Conservation (phyloP, 2,329 filamentous ascomycete species). For the Scytalidium sp. region DNA sequence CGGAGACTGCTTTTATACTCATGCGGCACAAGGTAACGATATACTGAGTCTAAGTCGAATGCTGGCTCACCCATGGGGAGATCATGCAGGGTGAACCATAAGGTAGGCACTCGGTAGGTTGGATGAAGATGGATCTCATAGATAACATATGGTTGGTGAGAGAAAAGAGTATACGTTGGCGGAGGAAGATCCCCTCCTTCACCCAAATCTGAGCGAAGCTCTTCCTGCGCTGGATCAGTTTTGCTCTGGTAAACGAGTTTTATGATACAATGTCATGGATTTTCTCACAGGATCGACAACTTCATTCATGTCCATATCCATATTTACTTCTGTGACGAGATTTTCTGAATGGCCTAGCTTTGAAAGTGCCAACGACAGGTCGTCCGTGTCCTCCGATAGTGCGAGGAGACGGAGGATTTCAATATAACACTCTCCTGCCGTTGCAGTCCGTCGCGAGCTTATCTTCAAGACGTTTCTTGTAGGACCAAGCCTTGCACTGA, state of each 20-base stretch:
- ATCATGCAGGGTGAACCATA: constrained; percentile 70
- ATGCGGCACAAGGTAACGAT: constrained; percentile 66
- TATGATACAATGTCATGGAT: neutral
- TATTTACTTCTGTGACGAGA: constrained; percentile 7
- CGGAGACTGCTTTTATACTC: constrained; percentile 61
- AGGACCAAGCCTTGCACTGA: constrained; percentile 54
- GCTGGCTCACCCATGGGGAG: constrained; percentile 52
- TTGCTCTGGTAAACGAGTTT: too few relatives aligned
- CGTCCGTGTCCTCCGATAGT: constrained; percentile 22
- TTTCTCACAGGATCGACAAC: constrained; percentile 25
- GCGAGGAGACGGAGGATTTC: constrained; percentile 26
- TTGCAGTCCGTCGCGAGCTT: constrained; percentile 36
- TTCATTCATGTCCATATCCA: constrained; percentile 24
- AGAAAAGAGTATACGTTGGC: constrained; percentile 20
- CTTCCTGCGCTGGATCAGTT: constrained; percentile 16
- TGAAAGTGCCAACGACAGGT: constrained; percentile 21
- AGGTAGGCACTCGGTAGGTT: constrained; percentile 70
- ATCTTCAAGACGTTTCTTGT: constrained; percentile 54
- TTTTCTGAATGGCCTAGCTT: constrained; percentile 14
- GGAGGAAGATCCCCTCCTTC: constrained; percentile 1
- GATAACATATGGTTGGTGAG: constrained; percentile 39
- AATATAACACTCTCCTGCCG: constrained; percentile 23
- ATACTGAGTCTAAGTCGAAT: constrained; percentile 66
- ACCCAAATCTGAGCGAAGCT: constrained; percentile 11
- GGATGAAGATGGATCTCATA: constrained; percentile 76